These are phyloP conservation scores for Vaccinium darrowii DNA, from an alignment of 148 eudicot genomes.

Conservation along the genomic window DNA sequence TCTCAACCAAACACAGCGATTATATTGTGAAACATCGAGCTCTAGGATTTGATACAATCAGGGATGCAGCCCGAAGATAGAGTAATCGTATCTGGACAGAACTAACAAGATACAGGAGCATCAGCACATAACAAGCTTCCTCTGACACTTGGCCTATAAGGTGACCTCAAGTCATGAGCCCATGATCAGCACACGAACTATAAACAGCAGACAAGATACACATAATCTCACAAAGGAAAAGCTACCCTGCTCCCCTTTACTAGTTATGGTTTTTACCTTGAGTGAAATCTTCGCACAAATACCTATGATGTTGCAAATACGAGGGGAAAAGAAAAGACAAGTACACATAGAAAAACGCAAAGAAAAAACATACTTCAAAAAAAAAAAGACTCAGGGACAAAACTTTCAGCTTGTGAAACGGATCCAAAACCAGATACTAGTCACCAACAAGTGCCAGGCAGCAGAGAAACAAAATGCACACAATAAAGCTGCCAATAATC, in stretches of 20 bases:
- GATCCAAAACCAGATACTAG: conserved; percentile 13
- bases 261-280: not conserved
- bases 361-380: not conserved
- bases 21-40: not conserved
- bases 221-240: not conserved
- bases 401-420: not conserved
- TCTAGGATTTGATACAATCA: not conserved
- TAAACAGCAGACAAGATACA: not conserved
- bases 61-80: not conserved
- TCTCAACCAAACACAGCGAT: no score
- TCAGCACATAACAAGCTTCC: not conserved
- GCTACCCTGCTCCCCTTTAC: not conserved
- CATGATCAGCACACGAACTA: not conserved
- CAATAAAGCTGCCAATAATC: not conserved
- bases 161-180: not conserved
- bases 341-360: not conserved
- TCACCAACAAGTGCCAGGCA: not conserved
- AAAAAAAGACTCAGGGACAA: not conserved
- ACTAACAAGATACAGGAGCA: not conserved
- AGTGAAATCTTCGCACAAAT: not conserved
- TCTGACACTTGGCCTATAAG: no score
- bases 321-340: not conserved
- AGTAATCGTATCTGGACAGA: not conserved
- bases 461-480: not conserved
- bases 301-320: not conserved